Evolutionary conservation across 805 yeast species (phyloP).

Genomic region (Lipomyces chichibuensis): DNA sequence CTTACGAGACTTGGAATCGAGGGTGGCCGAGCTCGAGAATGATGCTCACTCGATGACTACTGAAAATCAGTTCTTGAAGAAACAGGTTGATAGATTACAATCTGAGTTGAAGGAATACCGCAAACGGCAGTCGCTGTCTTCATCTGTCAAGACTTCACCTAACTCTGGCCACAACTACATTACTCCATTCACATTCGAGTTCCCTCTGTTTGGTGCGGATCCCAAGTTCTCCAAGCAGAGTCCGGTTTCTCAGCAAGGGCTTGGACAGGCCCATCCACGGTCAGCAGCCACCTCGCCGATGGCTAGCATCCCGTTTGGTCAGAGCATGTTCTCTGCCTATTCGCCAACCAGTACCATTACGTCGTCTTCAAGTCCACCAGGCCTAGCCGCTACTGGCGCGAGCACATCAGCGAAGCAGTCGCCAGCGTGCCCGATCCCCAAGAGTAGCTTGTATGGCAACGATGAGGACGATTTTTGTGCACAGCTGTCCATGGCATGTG

Average conservation of each 20-base stretch:
- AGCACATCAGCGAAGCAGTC: slow-evolving; percentile 19
- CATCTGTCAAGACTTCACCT: slow-evolving; percentile 23
- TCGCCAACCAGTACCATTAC: slow-evolving; percentile 9
- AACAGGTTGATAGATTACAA: slow-evolving; percentile 76
- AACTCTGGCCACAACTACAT: slow-evolving; percentile 14
- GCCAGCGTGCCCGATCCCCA: slow-evolving; percentile 7
- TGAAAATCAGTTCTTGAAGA: slow-evolving; percentile 72
- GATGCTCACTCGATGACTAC: slow-evolving; percentile 68
- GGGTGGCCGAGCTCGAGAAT: slow-evolving; percentile 71
- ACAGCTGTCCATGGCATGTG: slow-evolving; percentile 79
- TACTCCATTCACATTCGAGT: slow-evolving; percentile 54
- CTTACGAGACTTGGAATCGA: slow-evolving; percentile 80
- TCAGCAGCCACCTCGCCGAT: slow-evolving; percentile 17
- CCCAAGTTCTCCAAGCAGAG: slow-evolving; percentile 8
- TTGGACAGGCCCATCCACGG: slow-evolving; percentile 2
- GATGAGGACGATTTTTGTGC: slow-evolving; percentile 76
- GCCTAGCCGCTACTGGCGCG: slow-evolving; percentile 10
- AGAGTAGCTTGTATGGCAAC: slow-evolving; percentile 39
- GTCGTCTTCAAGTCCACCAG: slow-evolving; percentile 18
- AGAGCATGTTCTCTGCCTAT: slow-evolving; percentile 8
- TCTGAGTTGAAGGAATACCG: slow-evolving; percentile 68
- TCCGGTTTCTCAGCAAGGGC: neutral
- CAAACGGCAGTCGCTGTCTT: slow-evolving; percentile 39
- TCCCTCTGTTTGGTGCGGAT: slow-evolving; percentile 53
- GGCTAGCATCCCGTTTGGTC: slow-evolving; percentile 1